A percentile compares a stretch with the other conserved stretches of the same genome.
phyloP scores from a whole-genome alignment of 1,139 yeast genomes.

The Suhomyces chickasaworum region DNA sequence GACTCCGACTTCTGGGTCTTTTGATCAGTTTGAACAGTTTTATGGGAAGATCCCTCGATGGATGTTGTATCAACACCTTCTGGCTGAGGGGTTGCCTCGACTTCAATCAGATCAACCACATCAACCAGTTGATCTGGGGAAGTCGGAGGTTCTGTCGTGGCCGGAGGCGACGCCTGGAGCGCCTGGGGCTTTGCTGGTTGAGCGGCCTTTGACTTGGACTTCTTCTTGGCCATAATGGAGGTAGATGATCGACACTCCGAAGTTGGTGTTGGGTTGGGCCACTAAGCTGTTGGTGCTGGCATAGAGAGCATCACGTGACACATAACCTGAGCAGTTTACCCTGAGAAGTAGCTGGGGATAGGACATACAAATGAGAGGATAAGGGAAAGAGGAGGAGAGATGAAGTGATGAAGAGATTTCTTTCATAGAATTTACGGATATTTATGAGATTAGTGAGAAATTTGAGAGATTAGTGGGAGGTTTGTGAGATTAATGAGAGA shows the following conservation, averaged over 20 bases:
- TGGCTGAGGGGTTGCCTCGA: not conserved
- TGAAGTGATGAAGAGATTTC: no score
- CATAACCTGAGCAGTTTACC: no score
- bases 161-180: not conserved
- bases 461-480: no score
- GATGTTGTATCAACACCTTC: not conserved
- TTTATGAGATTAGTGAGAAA: no score
- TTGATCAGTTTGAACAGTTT: not conserved
- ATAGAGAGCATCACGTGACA: no score
- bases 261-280: not conserved
- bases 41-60: not conserved
- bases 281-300: not conserved
- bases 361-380: no score
- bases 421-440: no score
- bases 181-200: not conserved
- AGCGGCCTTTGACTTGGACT: slow-evolving; percentile 5
- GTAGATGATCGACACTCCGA: not conserved
- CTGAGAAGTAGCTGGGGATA: no score
- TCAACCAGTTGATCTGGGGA: not conserved
- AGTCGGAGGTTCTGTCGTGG: not conserved
- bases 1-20: no score
- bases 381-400: no score
- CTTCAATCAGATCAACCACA: no score
- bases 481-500: no score
- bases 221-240: slow-evolving; percentile 14